Evolutionary conservation across 2,329 filamentous ascomycete genomes (phyloP), one percentile per base, ranked within the genome.

Genomic region (Xylaria polymorpha): DNA sequence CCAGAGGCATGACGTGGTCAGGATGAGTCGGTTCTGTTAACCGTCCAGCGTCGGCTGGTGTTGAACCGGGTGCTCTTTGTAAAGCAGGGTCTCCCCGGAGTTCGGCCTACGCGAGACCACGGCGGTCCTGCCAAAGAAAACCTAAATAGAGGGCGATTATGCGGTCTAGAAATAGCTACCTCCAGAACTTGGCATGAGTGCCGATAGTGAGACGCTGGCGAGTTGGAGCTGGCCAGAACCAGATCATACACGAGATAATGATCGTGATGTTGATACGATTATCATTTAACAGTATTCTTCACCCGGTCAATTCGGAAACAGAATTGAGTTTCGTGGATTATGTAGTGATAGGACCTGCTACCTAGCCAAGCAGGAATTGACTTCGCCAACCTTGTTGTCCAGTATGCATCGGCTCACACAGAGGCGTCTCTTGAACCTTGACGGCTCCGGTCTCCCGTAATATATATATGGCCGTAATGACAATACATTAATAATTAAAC

Each of bases 1-100:
- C n/a, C 25, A 60, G 44, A 70, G 61, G 48, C 67, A 66, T 67
- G 58, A 64, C 64, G 61, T 32, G 15, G 57, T 48, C 25, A 15
- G 63, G 20, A 25, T 18, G 44, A 50, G 39, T 15, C 7, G 25
- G 46, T 22, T 62, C 22, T 37, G 25, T 39, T 14, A 18, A 55
- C 8, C 9, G 51, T 29, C 48, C 12, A 35, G 55, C 35, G 53
- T 48, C 58, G 8, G 22, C 51, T 53, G 39, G 15, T 56, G 48
- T 56, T 55, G 41, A 37, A 22, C 56, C n/a, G 41, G 41, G 53
- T 22, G 18, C 35, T 18, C 15, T 15, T 48, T 29, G 29, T 12
- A 55, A 22, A 35, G 59, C 22, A 35, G 32, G 46, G 18, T 29
- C n/a, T 39, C 14, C 58, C 46, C 57, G 53, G 62, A 58, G 63